phyloP scores from a whole-genome alignment of 129 eudicot species.

The Centaurea solstitialis region DNA sequence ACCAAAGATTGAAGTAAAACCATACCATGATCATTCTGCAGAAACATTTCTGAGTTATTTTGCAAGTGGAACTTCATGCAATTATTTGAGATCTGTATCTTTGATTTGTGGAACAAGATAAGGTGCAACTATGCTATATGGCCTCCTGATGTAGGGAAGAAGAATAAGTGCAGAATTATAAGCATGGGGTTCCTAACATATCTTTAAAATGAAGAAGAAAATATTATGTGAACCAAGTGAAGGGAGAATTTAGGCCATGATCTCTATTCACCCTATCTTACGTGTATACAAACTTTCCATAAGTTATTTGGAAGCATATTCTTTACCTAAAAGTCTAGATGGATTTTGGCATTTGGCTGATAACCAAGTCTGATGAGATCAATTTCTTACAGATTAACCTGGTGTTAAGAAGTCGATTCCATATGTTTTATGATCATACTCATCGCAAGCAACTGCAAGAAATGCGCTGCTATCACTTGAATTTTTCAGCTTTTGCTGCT shows the following conservation, averaged over 20 bases:
- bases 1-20: background rate
- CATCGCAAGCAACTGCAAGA: background rate
- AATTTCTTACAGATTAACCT: background rate
- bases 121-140: too few relatives aligned
- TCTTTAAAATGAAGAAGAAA: background rate
- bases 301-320: background rate
- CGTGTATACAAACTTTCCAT: background rate
- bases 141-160: background rate
- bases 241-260: background rate
- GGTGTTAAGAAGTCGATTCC: background rate
- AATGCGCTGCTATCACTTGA: background rate
- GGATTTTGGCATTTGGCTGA: background rate
- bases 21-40: too few relatives aligned
- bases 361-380: background rate
- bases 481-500: background rate
- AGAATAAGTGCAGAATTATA: background rate
- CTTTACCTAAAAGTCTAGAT: background rate
- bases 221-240: background rate
- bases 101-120: background rate
- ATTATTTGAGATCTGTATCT: too few relatives aligned
- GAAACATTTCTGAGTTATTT: background rate
- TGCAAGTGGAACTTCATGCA: background rate
- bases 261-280: background rate
- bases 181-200: background rate
- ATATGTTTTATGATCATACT: background rate